Percentiles rank a stretch among this genome's conserved stretches.
These are phyloP conservation scores for Sarocladium oryzae DNA, from an alignment of 2,329 filamentous ascomycete genomes.

Conservation along the genomic window DNA sequence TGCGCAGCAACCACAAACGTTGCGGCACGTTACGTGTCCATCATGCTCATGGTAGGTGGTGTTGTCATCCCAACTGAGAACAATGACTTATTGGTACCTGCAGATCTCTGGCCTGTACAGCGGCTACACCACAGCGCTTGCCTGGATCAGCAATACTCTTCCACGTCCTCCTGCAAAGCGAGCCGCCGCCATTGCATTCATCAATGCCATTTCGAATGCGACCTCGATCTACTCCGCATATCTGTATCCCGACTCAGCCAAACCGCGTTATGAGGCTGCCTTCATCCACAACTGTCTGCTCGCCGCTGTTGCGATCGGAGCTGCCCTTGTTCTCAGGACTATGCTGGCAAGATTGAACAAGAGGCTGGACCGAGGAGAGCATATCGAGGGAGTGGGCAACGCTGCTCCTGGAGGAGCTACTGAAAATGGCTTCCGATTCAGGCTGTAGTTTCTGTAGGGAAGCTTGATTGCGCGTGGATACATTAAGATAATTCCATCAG, in stretches of 20 bases:
- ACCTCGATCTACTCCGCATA: conserved; percentile 41
- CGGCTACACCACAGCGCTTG: conserved; percentile 60
- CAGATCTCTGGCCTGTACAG: conserved; percentile 54
- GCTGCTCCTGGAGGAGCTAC: conserved; percentile 48
- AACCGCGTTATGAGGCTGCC: conserved; percentile 44
- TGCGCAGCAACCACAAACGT: conserved; percentile 54
- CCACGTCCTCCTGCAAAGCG: conserved; percentile 71
- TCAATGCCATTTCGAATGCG: conserved; percentile 54
- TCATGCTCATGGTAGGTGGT: conserved; percentile 58
- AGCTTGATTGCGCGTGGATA: neutral
- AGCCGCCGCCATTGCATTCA: conserved; percentile 61
- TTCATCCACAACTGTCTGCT: conserved; percentile 65
- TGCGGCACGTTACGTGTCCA: conserved; percentile 60
- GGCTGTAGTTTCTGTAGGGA: conserved; percentile 33
- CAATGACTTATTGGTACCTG: neutral
- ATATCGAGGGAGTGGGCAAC: conserved; percentile 49
- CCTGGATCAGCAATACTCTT: conserved; percentile 72
- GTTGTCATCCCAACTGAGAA: neutral
- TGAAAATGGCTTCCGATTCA: conserved; percentile 60
- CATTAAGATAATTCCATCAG: too few species aligned
- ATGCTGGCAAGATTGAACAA: conserved; percentile 61
- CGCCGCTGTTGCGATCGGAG: conserved; percentile 55
- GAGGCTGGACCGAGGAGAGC: conserved; percentile 41
- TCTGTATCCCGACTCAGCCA: conserved; percentile 51
- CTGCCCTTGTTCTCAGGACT: conserved; percentile 55